A percentile compares a stretch with the other conserved stretches of the same genome.
These are phyloP conservation scores for Sicyos edulis DNA, from an alignment of 306 rosid species.

Conservation along the genomic window DNA sequence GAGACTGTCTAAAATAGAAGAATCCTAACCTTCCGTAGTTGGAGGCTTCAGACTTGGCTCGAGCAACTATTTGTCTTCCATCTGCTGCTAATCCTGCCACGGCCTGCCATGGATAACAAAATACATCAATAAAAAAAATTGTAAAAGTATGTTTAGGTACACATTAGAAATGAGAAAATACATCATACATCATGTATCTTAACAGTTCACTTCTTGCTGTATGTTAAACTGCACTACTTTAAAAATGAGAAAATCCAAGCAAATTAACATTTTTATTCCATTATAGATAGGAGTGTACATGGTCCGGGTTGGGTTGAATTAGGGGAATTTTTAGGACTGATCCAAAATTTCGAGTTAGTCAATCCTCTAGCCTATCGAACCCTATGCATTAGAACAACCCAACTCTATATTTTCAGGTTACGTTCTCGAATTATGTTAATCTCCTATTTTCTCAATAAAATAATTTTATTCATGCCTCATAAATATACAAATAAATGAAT, in stretches of 20 bases:
- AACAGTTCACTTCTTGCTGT: not conserved
- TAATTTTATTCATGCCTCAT: too few species aligned
- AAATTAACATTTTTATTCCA: not conserved
- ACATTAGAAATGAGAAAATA: too few species aligned
- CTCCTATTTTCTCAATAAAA: too few species aligned
- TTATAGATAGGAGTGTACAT: too few species aligned
- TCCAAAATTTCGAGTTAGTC: too few species aligned
- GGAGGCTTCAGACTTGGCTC: conserved; percentile 78
- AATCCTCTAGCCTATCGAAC: too few species aligned
- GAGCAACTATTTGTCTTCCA: conserved; percentile 56
- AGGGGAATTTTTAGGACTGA: too few species aligned
- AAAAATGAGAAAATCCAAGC: conserved; percentile 11
- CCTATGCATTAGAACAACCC: too few species aligned
- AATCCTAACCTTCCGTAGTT: conserved; percentile 64
- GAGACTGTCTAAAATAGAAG: conserved; percentile 9
- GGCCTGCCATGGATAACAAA: conserved; percentile 45
- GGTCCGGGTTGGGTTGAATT: too few species aligned
- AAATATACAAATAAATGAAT: too few species aligned
- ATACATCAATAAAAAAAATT: not conserved
- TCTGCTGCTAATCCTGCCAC: conserved; percentile 73
- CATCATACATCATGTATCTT: not conserved
- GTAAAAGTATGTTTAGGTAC: not conserved
- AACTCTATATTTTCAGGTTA: too few species aligned
- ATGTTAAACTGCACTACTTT: not conserved
- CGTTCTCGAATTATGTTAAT: too few species aligned